Evolutionary conservation across 1,139 yeast genomes (phyloP), one percentile per base, ranked within the genome.

Genomic region (Pichia inconspicua): DNA sequence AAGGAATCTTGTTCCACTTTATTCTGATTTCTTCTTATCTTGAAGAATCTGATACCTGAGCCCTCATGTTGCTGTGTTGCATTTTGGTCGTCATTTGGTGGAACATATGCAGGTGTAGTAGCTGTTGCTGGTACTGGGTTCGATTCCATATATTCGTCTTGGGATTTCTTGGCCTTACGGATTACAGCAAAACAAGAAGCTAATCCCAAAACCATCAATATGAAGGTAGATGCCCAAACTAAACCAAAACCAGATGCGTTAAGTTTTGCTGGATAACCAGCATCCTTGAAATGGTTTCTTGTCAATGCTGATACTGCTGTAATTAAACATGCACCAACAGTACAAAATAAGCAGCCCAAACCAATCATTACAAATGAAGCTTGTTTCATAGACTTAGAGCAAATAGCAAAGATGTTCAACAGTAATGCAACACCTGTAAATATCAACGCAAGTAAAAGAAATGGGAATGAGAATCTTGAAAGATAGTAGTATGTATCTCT

Each of bases 31-130:
- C 88, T 82, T 69, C 82, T 82, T 53, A 84, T 81, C 62, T 81
- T 82, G 72, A 84, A 84, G 68, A 84, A 84, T 66, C 86, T 80
- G 59, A 84, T 83, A 48, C 90, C 92, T 44, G 84, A 48, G 31
- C 58, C 53, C 41, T 58, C 59, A 34, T 54, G 52, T 11, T 48
- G 46, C 11, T 55, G 56, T 31, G 49, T 35, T 34, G 50, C 53
- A 10, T 35, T 38, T 25, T 43, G 39, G 4, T 53, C 56, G 8
- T 48, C 53, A 14, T 36, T 22, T 19, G 40, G 25, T 19, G 28
- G 27, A 39, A 42, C 28, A 30, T 41, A 42, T 25, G 47, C 39
- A 22, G 14, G 27, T 19, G 44, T 11, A 19, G 44, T 39, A 11
- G 47, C 41, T 5, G 35, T 5, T 28, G 41, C 30, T n/a, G 40